Base-by-base conservation (phyloP, 225 moss, liverwort and hornwort species). In the Antitrichia curtipendula region DNA sequence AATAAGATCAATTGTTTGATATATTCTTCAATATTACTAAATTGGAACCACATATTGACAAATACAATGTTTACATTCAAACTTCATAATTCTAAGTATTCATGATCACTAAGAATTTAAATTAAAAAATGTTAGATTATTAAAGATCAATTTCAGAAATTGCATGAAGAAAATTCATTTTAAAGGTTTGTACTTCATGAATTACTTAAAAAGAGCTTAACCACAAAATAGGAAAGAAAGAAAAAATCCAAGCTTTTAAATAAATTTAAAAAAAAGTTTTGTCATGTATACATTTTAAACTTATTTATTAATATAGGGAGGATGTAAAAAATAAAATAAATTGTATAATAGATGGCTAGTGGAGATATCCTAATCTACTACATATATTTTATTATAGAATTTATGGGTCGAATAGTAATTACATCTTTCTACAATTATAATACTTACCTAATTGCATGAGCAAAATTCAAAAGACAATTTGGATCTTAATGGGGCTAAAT, bases 361-460 rank as follows among this genome's bases (percentile, higher is more conserved):
- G 1, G 23, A 71, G 3, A 71, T 20, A 72, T 28, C 2, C 10
- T 45, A 45, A 28, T 72, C 10, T 45, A 28, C 2, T 45, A 10
- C 2, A 28, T 28, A 13, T 40, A 16, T 70, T 43, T 43, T 71
- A 16, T 71, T 71, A 71, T 1, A 27, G 0, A 17, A 72, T 45
- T 45, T 4, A 45, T 45, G 0, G 10, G 0, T 0, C 0, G 0
- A 41, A 72, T 10, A 25, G 3, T 29, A 1, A 73, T 73, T 47
- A 18, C 6, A 7, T 31, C 7, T 31, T 47, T 73, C 47, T 31
- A 47, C 4, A 47, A 31, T 73, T 73, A 73, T 12, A 7, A 47
- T 31, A 12, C 7, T 31, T 31, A 11, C 0, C 18, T 6, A 47
- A 29, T 72, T 29, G 47, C 1, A 45, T 17, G 1, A 43, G 16